A percentile compares a stretch with the other conserved stretches of the same genome.
These are phyloP conservation scores for Wallacemonas rigidus DNA, from an alignment of 208 protist genomes.

Conservation along the genomic window DNA sequence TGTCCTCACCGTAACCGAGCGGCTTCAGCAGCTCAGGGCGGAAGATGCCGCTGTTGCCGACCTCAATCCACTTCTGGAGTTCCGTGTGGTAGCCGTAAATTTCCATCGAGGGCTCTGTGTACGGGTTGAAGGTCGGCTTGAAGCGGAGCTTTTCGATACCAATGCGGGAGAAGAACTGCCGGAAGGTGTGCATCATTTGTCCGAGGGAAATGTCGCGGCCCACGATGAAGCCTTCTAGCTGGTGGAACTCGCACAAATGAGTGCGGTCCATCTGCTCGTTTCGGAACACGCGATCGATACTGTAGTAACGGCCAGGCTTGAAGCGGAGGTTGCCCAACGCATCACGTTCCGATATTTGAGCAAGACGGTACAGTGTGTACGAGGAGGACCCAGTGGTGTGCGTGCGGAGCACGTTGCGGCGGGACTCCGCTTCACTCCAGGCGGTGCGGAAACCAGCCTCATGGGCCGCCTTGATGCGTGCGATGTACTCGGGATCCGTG, in stretches of 20 bases:
- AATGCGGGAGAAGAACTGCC: constrained; percentile 97
- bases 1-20: constrained; percentile 98
- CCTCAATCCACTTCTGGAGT: constrained; percentile 97
- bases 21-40: constrained; percentile 99
- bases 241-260: constrained; percentile 99
- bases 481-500: constrained; percentile 88
- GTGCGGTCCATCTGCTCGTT: constrained; percentile 99
- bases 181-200: constrained; percentile 99
- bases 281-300: constrained; percentile 99
- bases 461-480: constrained; percentile 94
- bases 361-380: constrained; percentile 96
- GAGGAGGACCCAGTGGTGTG: constrained; percentile 99
- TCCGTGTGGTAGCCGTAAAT: constrained; percentile 98
- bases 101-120: constrained; percentile 99
- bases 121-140: constrained; percentile 99
- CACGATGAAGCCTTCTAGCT: constrained; percentile 99
- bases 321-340: constrained; percentile 84
- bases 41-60: constrained; percentile 99
- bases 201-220: constrained; percentile 97
- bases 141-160: constrained; percentile 97
- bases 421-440: constrained; percentile 95
- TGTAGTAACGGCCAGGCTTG: constrained; percentile 98
- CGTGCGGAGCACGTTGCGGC: constrained; percentile 99
- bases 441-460: constrained; percentile 92
- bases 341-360: constrained; percentile 54